A percentile compares a stretch with the other conserved stretches of the same genome.
These are phyloP conservation scores for Curvularia sp. DNA, from an alignment of 2,329 filamentous ascomycete species.

Conservation along the genomic window DNA sequence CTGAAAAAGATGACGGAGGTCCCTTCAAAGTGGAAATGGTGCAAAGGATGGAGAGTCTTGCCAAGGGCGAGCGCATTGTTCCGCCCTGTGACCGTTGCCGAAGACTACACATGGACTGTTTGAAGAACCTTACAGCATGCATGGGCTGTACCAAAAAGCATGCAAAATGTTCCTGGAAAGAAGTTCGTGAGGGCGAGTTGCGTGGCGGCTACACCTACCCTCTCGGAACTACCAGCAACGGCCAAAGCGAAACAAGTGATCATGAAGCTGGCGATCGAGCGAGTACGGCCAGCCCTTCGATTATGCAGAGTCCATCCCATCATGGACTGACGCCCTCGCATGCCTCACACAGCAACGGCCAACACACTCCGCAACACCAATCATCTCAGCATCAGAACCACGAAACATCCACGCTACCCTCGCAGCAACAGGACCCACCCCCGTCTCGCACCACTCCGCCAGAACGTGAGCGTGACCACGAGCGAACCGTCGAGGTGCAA, in stretches of 20 bases:
- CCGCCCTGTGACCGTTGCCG: slow-evolving; percentile 86
- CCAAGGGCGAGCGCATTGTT: slow-evolving; percentile 75
- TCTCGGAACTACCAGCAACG: slow-evolving; percentile 32
- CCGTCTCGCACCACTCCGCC: slow-evolving; percentile 34
- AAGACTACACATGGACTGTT: slow-evolving; percentile 78
- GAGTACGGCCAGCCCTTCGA: slow-evolving; percentile 40
- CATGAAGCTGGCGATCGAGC: slow-evolving; percentile 37
- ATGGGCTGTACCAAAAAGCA: slow-evolving; percentile 90
- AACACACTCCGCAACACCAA: slow-evolving; percentile 22
- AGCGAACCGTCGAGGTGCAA: slow-evolving; percentile 37
- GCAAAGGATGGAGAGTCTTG: slow-evolving; percentile 75
- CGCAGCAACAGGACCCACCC: slow-evolving; percentile 19
- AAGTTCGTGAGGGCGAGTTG: slow-evolving; percentile 76
- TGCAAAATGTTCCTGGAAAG: slow-evolving; percentile 85
- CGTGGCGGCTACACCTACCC: slow-evolving; percentile 38
- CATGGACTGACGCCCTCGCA: slow-evolving; percentile 33
- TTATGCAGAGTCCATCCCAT: slow-evolving; percentile 35
- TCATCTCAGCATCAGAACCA: slow-evolving; percentile 10
- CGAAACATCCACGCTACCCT: slow-evolving; percentile 9
- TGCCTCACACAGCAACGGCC: slow-evolving; percentile 25
- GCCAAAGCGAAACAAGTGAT: slow-evolving; percentile 45
- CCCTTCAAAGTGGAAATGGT: slow-evolving; percentile 72
- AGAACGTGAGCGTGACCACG: slow-evolving; percentile 31
- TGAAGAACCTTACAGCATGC: slow-evolving; percentile 86
- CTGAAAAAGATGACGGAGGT: slow-evolving; percentile 63